Evolutionary conservation across 176 grass and related monocot species (phyloP), one percentile per base, ranked within the genome.

Genomic region (Bonia amplexicaulis): DNA sequence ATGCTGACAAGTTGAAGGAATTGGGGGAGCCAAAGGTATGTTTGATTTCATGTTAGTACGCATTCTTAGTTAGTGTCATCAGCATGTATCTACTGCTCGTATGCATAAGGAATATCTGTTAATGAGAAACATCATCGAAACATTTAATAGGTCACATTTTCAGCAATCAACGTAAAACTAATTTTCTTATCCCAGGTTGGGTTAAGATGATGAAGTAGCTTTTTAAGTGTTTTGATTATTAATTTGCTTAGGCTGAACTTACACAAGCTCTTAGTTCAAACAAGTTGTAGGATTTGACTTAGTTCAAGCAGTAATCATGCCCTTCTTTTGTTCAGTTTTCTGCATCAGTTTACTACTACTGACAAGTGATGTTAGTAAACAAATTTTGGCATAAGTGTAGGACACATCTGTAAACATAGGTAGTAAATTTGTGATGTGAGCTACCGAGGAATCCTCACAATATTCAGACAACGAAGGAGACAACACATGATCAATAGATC

Each of bases 1-100:
- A 93, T 85, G 91, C 85, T 3, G 91, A 90, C 66, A 90, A 90
- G 42, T 74, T 93, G 47, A 93, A 90, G 86, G 85, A 86, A 78
- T 69, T 77, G 63, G 85, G 85, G 33, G 91, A 90, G 73, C 75
- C 85, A 25, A 93, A 93, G 91, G 91, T 93, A 79, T 46, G 17
- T 54, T 54, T 52, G 15, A 6, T 52, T 52, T 35, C 12, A 12
- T 53, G 26, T 10, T 33, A 74, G 9, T 22, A 22, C 25, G 26
- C 9, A 22, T 74, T 74, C 48, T 26, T 12, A 71, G 12, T 35
- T 54, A 48, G n/a, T 60, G 25, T 60, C n/a, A 60, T 60, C 55
- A 59, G 55, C 55, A 12, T 31, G 3, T 19, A 51, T 52, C 46
- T 31, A 14, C 9, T 6, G 26, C 47, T 74, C 47, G 4, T 31